Conservation (phyloP, 2,329 filamentous ascomycete species). For the Colletotrichum sp. region DNA sequence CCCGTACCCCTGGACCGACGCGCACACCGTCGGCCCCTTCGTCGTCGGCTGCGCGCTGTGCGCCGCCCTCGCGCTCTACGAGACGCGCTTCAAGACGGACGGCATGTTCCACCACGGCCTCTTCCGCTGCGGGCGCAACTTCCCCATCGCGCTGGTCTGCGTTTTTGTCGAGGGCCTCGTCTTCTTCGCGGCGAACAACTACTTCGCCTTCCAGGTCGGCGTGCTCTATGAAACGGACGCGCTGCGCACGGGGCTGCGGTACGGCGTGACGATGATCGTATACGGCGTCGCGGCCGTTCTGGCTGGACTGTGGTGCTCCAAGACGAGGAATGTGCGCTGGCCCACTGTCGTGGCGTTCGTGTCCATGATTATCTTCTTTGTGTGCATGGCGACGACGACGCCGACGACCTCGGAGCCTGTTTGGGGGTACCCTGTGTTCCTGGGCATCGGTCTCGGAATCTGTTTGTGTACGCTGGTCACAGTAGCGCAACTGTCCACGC, state of each 20-base stretch:
- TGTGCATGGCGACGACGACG: slow-evolving; percentile 37
- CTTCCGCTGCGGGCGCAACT: slow-evolving; percentile 38
- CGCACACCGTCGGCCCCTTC: slow-evolving; percentile 39
- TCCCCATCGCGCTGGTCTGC: slow-evolving; percentile 36
- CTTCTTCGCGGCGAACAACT: slow-evolving; percentile 45
- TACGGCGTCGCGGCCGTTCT: slow-evolving; percentile 31
- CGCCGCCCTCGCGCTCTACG: slow-evolving; percentile 34
- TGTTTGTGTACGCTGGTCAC: slow-evolving; percentile 38
- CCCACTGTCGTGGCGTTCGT: slow-evolving; percentile 28
- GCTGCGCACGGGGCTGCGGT: slow-evolving; percentile 35
- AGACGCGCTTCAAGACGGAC: slow-evolving; percentile 37
- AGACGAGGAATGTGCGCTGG: slow-evolving; percentile 30
- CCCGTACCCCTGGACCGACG: slow-evolving; percentile 41
- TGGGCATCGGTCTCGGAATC: slow-evolving; percentile 39
- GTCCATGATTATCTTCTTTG: slow-evolving; percentile 36
- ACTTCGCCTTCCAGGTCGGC: slow-evolving; percentile 43
- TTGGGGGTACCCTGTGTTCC: slow-evolving; percentile 41
- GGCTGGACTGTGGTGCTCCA: slow-evolving; percentile 35
- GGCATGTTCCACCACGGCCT: slow-evolving; percentile 46
- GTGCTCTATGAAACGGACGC: slow-evolving; percentile 40
- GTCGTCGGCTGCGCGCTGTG: slow-evolving; percentile 30
- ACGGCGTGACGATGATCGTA: slow-evolving; percentile 35
- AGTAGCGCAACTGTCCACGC: slow-evolving; percentile 41
- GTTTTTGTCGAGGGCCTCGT: slow-evolving; percentile 42
- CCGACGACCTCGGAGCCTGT: slow-evolving; percentile 23